Percentiles rank a stretch among this genome's conserved stretches.
Conservation (phyloP, 345 rosid genomes). For the Pistacia vera region DNA sequence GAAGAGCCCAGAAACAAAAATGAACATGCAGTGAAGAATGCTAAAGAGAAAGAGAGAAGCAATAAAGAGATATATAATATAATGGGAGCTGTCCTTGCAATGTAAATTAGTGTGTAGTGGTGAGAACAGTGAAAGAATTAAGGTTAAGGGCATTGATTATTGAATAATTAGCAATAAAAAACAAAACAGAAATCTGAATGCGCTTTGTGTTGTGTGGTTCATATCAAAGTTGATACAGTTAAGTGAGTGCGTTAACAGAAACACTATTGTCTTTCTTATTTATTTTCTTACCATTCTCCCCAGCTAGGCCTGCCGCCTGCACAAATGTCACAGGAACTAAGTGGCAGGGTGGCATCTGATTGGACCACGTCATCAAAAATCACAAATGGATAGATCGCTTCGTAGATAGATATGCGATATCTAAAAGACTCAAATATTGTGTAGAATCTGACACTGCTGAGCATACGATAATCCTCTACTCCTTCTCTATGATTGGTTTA, state of each 20-base stretch:
- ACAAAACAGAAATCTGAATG: background rate
- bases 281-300: background rate
- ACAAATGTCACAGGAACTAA: no score
- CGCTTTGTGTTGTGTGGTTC: background rate
- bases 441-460: background rate
- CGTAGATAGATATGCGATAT: background rate
- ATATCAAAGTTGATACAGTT: background rate
- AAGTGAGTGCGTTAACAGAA: background rate
- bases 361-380: constrained; percentile 58
- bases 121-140: background rate
- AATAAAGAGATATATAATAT: background rate
- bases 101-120: background rate
- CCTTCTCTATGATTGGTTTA: background rate
- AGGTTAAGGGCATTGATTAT: background rate
- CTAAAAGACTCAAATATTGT: no score
- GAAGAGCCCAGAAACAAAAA: background rate
- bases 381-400: constrained; percentile 41
- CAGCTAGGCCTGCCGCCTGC: no score
- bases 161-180: background rate
- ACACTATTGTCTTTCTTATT: background rate
- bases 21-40: background rate
- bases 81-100: background rate
- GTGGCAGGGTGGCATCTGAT: constrained; percentile 17
- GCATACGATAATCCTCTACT: background rate
- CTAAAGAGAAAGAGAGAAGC: background rate